These are phyloP conservation scores for Apiospora saccharicola DNA, from an alignment of 2,329 filamentous ascomycete genomes.

Conservation along the genomic window DNA sequence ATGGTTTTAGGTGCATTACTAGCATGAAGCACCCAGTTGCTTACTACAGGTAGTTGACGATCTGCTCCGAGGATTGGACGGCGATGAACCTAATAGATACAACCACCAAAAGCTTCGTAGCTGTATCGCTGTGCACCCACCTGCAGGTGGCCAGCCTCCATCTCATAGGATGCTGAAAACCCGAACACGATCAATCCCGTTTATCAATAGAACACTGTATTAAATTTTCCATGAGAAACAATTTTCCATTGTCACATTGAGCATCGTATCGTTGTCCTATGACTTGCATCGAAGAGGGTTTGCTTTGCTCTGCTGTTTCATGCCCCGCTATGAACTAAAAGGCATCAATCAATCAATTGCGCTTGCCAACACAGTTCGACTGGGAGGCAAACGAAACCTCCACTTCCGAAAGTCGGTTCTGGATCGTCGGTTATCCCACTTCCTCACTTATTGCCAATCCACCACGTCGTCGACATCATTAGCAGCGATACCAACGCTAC, in stretches of 20 bases:
- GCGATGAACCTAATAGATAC: background rate
- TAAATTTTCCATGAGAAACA: background rate
- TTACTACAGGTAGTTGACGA: background rate
- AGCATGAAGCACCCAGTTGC: background rate
- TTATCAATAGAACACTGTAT: background rate
- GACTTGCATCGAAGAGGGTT: background rate
- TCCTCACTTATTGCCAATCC: background rate
- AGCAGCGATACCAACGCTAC: background rate
- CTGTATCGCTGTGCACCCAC: background rate
- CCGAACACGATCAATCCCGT: background rate
- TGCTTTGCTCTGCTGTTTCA: background rate
- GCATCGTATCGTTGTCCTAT: background rate
- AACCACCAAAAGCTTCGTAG: background rate
- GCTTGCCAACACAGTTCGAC: background rate
- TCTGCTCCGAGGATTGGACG: background rate
- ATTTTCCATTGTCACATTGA: background rate
- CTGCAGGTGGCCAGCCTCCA: background rate
- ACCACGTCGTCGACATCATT: background rate
- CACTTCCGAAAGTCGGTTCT: constrained; percentile 14
- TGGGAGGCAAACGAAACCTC: constrained; percentile 4
- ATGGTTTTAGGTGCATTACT: background rate
- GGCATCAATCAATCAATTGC: background rate
- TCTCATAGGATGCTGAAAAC: background rate
- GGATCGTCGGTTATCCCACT: constrained; percentile 1
- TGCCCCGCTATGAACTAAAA: background rate